Conservation (phyloP, 2,329 filamentous ascomycete species). For the Xylariales sp. region DNA sequence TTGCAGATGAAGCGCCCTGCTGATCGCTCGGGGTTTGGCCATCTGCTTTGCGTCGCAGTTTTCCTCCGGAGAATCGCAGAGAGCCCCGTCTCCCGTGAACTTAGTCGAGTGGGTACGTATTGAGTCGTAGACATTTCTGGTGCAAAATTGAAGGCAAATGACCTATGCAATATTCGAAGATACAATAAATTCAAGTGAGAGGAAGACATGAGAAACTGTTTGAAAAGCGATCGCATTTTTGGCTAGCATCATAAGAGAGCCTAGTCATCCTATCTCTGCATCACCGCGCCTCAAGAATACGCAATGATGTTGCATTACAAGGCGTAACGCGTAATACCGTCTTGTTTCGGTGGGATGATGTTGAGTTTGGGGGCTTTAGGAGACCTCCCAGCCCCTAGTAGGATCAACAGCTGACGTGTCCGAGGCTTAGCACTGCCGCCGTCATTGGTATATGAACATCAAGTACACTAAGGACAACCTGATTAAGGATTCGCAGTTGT, state of each 20-base stretch:
- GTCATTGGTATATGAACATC: slow-evolving; percentile 10
- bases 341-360: background rate
- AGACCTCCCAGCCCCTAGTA: background rate
- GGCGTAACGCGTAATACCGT: background rate
- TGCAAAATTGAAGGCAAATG: background rate
- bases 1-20: slow-evolving; percentile 11
- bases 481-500: background rate
- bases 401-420: slow-evolving; percentile 6
- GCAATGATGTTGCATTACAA: background rate
- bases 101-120: slow-evolving; percentile 1
- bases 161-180: too few relatives aligned
- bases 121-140: slow-evolving; percentile 6
- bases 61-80: slow-evolving; percentile 8
- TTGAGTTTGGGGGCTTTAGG: background rate
- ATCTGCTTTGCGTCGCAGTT: background rate
- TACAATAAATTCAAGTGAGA: background rate
- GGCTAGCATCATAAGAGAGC: background rate
- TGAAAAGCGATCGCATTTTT: background rate
- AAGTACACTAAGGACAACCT: background rate
- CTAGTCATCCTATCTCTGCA: background rate
- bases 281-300: background rate
- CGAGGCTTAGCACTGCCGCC: background rate
- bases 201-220: background rate
- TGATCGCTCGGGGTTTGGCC: slow-evolving; percentile 13
- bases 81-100: slow-evolving; percentile 5